Percentiles rank a stretch among this genome's conserved stretches.
phyloP scores from a whole-genome alignment of 768 basidiomycete genomes.

The Hebeloma cylindrosporum region DNA sequence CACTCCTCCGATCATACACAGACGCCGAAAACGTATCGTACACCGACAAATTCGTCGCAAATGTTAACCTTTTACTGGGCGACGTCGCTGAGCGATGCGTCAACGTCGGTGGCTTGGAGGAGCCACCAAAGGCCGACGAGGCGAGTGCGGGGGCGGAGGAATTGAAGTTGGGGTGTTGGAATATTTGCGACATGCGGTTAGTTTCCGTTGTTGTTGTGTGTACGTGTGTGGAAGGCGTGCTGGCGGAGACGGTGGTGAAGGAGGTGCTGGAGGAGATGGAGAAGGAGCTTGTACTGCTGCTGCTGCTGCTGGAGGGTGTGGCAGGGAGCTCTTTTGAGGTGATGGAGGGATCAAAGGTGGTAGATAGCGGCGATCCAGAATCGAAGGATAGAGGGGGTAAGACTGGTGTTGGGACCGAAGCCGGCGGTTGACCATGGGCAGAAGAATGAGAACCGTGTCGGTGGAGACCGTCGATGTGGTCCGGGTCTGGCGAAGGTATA shows the following conservation, averaged over 20 bases:
- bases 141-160: constrained; percentile 89
- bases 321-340: constrained; percentile 41
- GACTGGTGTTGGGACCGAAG: constrained; percentile 1
- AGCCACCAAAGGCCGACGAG: constrained; percentile 38
- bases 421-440: constrained; percentile 30
- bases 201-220: constrained; percentile 42
- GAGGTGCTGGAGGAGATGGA: constrained; percentile 18
- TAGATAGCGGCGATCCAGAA: constrained; percentile 29
- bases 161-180: constrained; percentile 80
- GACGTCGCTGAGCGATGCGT: constrained; percentile 72
- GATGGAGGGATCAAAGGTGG: constrained; percentile 23
- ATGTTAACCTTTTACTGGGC: constrained; percentile 72
- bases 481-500: constrained; percentile 81
- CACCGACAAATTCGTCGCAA: constrained; percentile 90
- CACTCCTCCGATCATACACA: constrained; percentile 92
- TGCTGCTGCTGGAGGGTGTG: constrained; percentile 11
- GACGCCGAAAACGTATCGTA: constrained; percentile 94
- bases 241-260: constrained; percentile 23
- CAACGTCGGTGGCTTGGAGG: constrained; percentile 44
- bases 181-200: constrained; percentile 44
- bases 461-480: constrained; percentile 85
- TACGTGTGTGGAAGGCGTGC: constrained; percentile 18
- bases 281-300: neutral
- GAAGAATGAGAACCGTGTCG: constrained; percentile 62
- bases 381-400: constrained; percentile 64